Base-by-base conservation (phyloP, 495 filamentous ascomycete genomes). In the Neurospora sp. region DNA sequence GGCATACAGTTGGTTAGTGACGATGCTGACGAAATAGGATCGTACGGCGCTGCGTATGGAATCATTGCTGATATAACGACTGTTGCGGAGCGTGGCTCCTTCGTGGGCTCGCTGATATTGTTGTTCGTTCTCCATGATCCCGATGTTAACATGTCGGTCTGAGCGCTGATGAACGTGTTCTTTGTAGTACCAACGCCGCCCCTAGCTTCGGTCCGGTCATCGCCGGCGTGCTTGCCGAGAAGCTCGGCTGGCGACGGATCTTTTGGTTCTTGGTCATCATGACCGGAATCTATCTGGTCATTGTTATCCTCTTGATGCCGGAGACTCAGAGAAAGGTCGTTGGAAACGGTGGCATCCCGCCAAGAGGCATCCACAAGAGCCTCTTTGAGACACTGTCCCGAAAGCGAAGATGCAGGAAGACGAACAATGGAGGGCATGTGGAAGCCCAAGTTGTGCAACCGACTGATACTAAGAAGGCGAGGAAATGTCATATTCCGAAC, bases 181-280 rank as follows among this genome's bases (percentile, higher is more conserved):
- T 4, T 39, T 59, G 42, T 48, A 77, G 74, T 38, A 69, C 79
- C 10, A 77, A 77, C 20, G 73, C 80, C 7, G 73, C 72, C 0
- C 85, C 85, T 10, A 79, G 82, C 0, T 70, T 88, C 2, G 86
- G 84, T 0, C 86, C 86, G 0, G 75, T 87, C 4, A 81, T 89
- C 14, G 87, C 88, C 0, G 88, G 88, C 0, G 69, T 89, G 0
- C 76, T 90, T 0, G 79, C 79, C 35, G 80, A 86, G 11, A 87
- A 82, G 61, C 76, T 88, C 3, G 85, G 86, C 2, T 90, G 88
- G 89, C 75, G 85, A 39, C 81, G 81, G 68, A 88, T 89, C 12
- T 91, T 90, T 76, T 90, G 87, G 87, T 90, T 91, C 69, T 76
- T 91, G 38, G 76, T 79, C 20, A 88, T 89, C 14, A 59, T 53